A percentile compares a stretch with the other conserved stretches of the same genome.
These are phyloP conservation scores for Auricularia auricula-judae DNA, from an alignment of 768 basidiomycete genomes.

Conservation along the genomic window DNA sequence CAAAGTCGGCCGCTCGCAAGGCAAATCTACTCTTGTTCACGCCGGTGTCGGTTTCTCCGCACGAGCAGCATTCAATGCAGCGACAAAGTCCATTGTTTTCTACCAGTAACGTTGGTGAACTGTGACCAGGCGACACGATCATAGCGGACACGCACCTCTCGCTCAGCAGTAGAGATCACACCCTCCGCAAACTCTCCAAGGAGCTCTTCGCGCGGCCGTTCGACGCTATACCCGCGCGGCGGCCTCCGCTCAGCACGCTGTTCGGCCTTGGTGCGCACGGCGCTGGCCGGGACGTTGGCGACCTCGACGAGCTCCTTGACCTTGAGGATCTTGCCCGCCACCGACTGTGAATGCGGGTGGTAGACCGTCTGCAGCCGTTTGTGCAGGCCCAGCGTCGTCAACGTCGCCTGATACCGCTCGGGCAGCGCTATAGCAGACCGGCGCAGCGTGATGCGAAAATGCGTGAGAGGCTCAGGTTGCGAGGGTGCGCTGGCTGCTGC, in stretches of 20 bases:
- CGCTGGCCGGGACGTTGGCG: slow-evolving; percentile 61
- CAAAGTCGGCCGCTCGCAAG: no score
- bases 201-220: not conserved
- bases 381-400: slow-evolving; percentile 75
- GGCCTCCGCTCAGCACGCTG: slow-evolving; percentile 58
- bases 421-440: slow-evolving; percentile 83
- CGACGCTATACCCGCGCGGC: slow-evolving; percentile 42
- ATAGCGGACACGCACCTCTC: not conserved
- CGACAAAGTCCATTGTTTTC: no score
- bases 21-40: no score
- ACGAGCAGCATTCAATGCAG: no score
- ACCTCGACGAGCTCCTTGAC: slow-evolving; percentile 90
- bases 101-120: no score
- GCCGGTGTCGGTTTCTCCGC: no score
- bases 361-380: slow-evolving; percentile 78
- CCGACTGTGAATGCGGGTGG: slow-evolving; percentile 57
- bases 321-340: slow-evolving; percentile 74
- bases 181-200: not conserved
- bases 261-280: slow-evolving; percentile 60
- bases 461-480: slow-evolving; percentile 30
- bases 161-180: not conserved
- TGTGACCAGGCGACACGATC: no score
- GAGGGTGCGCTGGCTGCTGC: not conserved
- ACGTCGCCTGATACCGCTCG: slow-evolving; percentile 55
- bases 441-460: slow-evolving; percentile 82